Percentiles rank a stretch among this genome's conserved stretches.
phyloP scores from a whole-genome alignment of 805 yeast species.

The Kluyveromyces siamensis region DNA sequence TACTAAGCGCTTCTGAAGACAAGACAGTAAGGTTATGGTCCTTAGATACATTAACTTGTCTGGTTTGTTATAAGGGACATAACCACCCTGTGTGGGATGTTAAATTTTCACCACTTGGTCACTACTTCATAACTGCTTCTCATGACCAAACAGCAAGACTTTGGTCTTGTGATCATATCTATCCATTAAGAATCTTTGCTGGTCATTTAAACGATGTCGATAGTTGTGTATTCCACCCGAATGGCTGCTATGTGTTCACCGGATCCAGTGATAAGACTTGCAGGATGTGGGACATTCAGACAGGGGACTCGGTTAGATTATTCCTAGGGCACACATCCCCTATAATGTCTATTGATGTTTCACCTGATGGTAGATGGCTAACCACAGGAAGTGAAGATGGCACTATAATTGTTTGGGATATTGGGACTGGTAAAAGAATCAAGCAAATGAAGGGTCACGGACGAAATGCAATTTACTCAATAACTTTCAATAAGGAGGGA shows the following conservation, averaged over 20 bases:
- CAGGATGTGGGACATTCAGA: conserved; percentile 94
- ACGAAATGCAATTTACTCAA: conserved; percentile 70
- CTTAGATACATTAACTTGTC: conserved; percentile 75
- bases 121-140: conserved; percentile 95
- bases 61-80: conserved; percentile 94
- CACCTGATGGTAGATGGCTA: conserved; percentile 95
- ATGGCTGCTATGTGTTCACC: conserved; percentile 87
- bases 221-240: conserved; percentile 91
- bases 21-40: conserved; percentile 92
- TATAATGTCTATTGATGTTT: conserved; percentile 72
- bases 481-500: conserved; percentile 81
- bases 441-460: conserved; percentile 96
- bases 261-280: conserved; percentile 94
- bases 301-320: conserved; percentile 83
- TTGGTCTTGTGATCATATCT: conserved; percentile 97
- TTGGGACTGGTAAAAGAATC: conserved; percentile 79
- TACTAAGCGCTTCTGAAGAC: conserved; percentile 83
- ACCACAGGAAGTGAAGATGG: conserved; percentile 95
- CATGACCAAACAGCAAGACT: conserved; percentile 96
- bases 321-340: conserved; percentile 93
- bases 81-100: conserved; percentile 98
- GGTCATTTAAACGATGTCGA: conserved; percentile 97
- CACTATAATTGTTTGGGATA: conserved; percentile 85
- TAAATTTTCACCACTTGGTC: conserved; percentile 87
- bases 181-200: conserved; percentile 91